phyloP scores from a whole-genome alignment of 78 protist species.

The Dictyostelium capitatum region DNA sequence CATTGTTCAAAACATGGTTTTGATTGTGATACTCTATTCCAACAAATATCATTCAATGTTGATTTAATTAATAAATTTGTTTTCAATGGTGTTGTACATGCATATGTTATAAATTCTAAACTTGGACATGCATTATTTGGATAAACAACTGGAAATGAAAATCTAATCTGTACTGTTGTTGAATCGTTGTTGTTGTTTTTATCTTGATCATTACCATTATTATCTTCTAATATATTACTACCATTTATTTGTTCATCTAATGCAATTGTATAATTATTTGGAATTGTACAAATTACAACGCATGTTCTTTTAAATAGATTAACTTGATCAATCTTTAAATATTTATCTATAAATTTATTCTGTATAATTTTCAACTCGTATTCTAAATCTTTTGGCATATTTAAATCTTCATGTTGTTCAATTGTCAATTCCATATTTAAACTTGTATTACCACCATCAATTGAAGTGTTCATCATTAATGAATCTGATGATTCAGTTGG shows the following conservation, averaged over 20 bases:
- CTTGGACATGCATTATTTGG: conserved; percentile 74
- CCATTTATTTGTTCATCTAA: not conserved
- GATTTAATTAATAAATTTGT: conserved; percentile 31
- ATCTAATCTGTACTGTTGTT: conserved; percentile 42
- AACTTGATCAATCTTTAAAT: conserved; percentile 56
- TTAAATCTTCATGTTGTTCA: conserved; percentile 4
- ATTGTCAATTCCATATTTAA: not conserved
- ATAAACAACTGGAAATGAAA: conserved; percentile 69
- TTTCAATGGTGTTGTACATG: conserved; percentile 50
- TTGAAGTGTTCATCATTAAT: not conserved
- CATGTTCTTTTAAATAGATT: conserved; percentile 46
- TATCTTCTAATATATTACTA: not conserved
- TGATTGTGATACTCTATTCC: not conserved
- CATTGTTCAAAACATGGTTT: conserved; percentile 69
- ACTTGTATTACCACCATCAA: not conserved
- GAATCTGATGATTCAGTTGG: not conserved
- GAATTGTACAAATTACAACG: conserved; percentile 41
- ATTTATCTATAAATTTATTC: conserved; percentile 42
- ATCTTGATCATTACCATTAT: not conserved
- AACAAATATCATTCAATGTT: conserved; percentile 10
- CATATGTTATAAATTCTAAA: conserved; percentile 50
- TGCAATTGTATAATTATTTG: conserved; percentile 7
- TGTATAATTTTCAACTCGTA: conserved; percentile 60
- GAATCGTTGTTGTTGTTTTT: conserved; percentile 17
- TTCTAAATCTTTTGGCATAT: conserved; percentile 42